A percentile compares a stretch with the other conserved stretches of the same genome.
Evolutionary conservation across 2,329 filamentous ascomycete species (phyloP).

Genomic region (Talaromyces albobiverticillius): DNA sequence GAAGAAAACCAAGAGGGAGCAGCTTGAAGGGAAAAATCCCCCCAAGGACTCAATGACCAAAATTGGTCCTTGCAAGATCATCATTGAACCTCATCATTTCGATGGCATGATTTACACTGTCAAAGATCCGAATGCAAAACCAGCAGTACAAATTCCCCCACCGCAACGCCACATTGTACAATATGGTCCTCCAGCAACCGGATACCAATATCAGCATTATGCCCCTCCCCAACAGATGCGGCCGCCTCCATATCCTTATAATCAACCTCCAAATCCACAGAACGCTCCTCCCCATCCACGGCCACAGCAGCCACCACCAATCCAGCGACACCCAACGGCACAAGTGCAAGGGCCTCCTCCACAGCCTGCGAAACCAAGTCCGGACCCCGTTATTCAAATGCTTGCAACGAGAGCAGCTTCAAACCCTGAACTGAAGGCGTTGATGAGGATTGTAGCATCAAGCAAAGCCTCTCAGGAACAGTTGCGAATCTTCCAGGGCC

Average conservation of each 20-base stretch:
- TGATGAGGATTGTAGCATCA: slow-evolving; percentile 52
- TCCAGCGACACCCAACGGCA: slow-evolving; percentile 24
- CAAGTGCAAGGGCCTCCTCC: slow-evolving; percentile 25
- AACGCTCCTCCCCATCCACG: slow-evolving; percentile 20
- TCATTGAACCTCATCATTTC: slow-evolving; percentile 63
- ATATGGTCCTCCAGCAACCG: slow-evolving; percentile 38
- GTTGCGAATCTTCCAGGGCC: slow-evolving; percentile 48
- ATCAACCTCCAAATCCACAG: slow-evolving; percentile 23
- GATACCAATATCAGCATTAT: slow-evolving; percentile 43
- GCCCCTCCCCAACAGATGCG: slow-evolving; percentile 28
- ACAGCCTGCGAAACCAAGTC: slow-evolving; percentile 42
- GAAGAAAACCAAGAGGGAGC: slow-evolving; percentile 53
- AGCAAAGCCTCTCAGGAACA: slow-evolving; percentile 49
- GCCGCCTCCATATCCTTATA: slow-evolving; percentile 23
- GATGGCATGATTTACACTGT: slow-evolving; percentile 57
- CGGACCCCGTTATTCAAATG: slow-evolving; percentile 53
- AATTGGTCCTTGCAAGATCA: slow-evolving; percentile 57
- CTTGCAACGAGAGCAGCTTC: slow-evolving; percentile 50
- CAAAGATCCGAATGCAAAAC: slow-evolving; percentile 46
- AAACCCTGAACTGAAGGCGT: slow-evolving; percentile 47
- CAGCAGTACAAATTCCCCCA: slow-evolving; percentile 36
- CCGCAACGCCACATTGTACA: slow-evolving; percentile 42
- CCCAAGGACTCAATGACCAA: slow-evolving; percentile 53
- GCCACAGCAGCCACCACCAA: slow-evolving; percentile 21
- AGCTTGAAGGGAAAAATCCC: slow-evolving; percentile 45